Evolutionary conservation across 768 basidiomycete species (phyloP).

Genomic region (Fomitopsis pulvina): DNA sequence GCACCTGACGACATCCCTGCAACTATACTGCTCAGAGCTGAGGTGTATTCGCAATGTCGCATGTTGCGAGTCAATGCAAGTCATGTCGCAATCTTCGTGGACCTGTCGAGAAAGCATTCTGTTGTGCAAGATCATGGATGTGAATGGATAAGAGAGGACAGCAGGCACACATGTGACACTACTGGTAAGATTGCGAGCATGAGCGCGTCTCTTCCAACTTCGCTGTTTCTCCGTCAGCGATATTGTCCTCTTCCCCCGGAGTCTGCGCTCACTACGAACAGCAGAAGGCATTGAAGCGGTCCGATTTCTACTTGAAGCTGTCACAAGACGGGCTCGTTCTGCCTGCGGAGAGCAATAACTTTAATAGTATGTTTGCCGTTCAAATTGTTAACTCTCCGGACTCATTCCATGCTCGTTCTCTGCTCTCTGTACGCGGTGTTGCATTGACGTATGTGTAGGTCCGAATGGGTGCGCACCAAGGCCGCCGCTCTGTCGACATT

Average conservation of each 20-base stretch:
- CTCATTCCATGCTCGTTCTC: neutral
- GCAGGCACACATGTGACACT: too few relatives aligned
- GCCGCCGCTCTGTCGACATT: slow-evolving; percentile 1
- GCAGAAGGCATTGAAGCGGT: slow-evolving; percentile 4
- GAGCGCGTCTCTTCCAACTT: too few relatives aligned
- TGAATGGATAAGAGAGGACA: too few relatives aligned
- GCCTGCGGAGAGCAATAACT: neutral
- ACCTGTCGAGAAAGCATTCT: too few relatives aligned
- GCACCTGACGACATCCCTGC: too few relatives aligned
- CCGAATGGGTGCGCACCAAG: slow-evolving; percentile 4
- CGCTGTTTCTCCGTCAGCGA: neutral
- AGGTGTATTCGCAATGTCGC: too few relatives aligned
- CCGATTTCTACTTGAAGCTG: slow-evolving; percentile 1
- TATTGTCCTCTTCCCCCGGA: neutral
- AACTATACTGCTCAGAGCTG: too few relatives aligned
- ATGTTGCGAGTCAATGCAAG: too few relatives aligned
- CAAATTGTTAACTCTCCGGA: neutral
- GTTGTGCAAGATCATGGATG: too few relatives aligned
- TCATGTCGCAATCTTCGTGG: too few relatives aligned
- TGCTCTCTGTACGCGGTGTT: too few relatives aligned
- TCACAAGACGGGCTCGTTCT: neutral
- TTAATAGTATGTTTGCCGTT: neutral
- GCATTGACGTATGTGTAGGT: neutral
- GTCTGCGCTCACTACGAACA: slow-evolving; percentile 2
- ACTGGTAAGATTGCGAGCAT: too few relatives aligned